These are phyloP conservation scores for Phtheirospermum japonicum DNA, from an alignment of 257 asterid species.

Conservation along the genomic window DNA sequence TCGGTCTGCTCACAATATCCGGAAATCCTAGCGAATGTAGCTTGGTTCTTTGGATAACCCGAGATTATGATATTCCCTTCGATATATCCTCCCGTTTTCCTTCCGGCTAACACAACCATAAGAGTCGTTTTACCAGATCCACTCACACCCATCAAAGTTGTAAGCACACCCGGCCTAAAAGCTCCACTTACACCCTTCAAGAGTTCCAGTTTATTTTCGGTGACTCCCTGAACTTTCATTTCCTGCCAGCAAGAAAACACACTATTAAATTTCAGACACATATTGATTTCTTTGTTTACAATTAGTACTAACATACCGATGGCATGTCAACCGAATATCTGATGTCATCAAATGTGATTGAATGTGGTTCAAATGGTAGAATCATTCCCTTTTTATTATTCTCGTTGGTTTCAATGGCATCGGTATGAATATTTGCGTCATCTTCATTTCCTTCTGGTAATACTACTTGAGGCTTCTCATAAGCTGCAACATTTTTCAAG, in stretches of 20 bases:
- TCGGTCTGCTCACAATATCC: conserved; percentile 39
- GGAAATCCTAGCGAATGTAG: conserved; percentile 33
- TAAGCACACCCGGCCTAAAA: conserved; percentile 65
- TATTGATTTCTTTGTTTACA: too few relatives aligned
- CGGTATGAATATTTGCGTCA: too few relatives aligned
- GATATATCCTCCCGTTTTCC: conserved; percentile 69
- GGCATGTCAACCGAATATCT: too few relatives aligned
- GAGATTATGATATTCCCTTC: conserved; percentile 65
- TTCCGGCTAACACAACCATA: conserved; percentile 79
- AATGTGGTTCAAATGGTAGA: too few relatives aligned
- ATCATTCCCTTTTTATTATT: too few relatives aligned
- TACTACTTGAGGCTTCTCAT: too few relatives aligned
- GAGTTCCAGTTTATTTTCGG: conserved; percentile 51
- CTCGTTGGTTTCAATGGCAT: too few relatives aligned
- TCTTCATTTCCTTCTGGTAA: too few relatives aligned
- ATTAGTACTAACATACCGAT: too few relatives aligned
- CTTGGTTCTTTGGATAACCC: conserved; percentile 56
- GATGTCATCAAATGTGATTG: too few relatives aligned
- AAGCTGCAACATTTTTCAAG: not conserved
- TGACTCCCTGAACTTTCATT: conserved; percentile 60
- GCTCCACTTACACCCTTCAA: conserved; percentile 69
- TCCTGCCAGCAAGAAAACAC: conserved; percentile 38
- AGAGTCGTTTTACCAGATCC: conserved; percentile 85
- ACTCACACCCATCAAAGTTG: too few relatives aligned
- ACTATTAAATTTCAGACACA: too few relatives aligned